phyloP scores from a whole-genome alignment of 129 eudicot genomes.

The Flaveria trinervia region DNA sequence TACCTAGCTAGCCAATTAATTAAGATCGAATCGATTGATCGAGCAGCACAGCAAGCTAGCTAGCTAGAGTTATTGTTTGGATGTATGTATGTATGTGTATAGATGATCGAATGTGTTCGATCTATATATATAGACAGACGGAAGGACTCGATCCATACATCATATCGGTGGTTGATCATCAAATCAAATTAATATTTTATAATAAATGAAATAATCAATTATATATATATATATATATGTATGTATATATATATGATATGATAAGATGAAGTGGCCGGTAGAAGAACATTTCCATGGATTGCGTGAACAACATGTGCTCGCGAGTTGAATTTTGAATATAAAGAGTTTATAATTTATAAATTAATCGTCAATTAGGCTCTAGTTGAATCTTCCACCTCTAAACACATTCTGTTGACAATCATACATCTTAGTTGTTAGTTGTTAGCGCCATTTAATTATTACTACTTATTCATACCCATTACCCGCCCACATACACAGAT shows the following conservation, averaged over 20 bases:
- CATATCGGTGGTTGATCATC: background rate
- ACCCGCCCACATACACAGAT: background rate
- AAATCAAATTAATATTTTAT: background rate
- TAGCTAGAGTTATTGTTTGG: too few species aligned
- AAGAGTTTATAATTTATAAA: background rate
- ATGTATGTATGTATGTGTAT: too few species aligned
- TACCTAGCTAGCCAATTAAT: background rate
- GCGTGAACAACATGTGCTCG: slow-evolving; percentile 29
- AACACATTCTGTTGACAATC: slow-evolving; percentile 6
- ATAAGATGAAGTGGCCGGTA: background rate
- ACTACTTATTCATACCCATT: background rate
- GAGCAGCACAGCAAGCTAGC: too few species aligned
- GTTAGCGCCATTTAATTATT: slow-evolving; percentile 4
- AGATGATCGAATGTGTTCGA: too few species aligned
- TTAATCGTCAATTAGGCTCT: background rate
- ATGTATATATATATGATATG: background rate
- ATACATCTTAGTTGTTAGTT: slow-evolving; percentile 12
- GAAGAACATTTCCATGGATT: slow-evolving; percentile 33
- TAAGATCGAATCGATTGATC: too few species aligned
- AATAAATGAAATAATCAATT: too few species aligned
- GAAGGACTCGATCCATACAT: too few species aligned
- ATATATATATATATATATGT: too few species aligned
- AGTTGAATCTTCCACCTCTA: slow-evolving; percentile 18
- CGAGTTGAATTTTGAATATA: slow-evolving; percentile 21
- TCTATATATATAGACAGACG: too few species aligned